These are phyloP conservation scores for Clitopilus hobsonii DNA, from an alignment of 768 basidiomycete genomes.

Conservation along the genomic window DNA sequence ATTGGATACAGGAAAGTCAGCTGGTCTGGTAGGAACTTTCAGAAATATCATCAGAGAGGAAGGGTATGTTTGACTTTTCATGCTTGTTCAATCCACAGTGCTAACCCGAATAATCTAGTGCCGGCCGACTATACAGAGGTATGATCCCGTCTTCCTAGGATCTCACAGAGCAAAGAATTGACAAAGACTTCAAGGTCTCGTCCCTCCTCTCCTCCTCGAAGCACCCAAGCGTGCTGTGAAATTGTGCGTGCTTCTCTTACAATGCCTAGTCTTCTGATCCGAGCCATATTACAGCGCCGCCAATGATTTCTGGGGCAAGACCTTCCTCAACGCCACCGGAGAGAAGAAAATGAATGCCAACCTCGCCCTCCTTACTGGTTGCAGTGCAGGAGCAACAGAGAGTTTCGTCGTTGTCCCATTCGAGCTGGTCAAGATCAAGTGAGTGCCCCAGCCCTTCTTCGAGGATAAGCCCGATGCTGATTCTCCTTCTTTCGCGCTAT, in stretches of 20 bases:
- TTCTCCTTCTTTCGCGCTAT: slow-evolving; percentile 3
- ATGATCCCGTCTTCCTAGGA: slow-evolving; percentile 2
- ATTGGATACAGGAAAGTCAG: slow-evolving; percentile 78
- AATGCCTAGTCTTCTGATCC: background rate
- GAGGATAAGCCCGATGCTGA: background rate
- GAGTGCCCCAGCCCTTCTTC: slow-evolving; percentile 5
- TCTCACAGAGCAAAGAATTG: background rate
- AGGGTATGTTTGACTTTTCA: slow-evolving; percentile 54
- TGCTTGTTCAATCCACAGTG: slow-evolving; percentile 13
- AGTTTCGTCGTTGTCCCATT: slow-evolving; percentile 95
- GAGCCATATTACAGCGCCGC: slow-evolving; percentile 64
- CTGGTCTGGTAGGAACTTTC: slow-evolving; percentile 82
- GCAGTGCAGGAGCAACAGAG: slow-evolving; percentile 93
- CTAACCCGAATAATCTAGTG: slow-evolving; percentile 31
- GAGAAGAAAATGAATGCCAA: slow-evolving; percentile 83
- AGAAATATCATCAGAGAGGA: slow-evolving; percentile 81
- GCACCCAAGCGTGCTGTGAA: slow-evolving; percentile 98
- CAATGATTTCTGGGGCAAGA: slow-evolving; percentile 96
- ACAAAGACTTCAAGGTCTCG: slow-evolving; percentile 52
- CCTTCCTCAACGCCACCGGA: slow-evolving; percentile 56
- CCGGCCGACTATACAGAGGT: slow-evolving; percentile 88
- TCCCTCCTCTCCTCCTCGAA: slow-evolving; percentile 93
- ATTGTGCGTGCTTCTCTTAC: slow-evolving; percentile 55
- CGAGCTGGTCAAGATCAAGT: slow-evolving; percentile 91
- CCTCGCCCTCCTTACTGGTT: slow-evolving; percentile 88